Base-by-base conservation (phyloP, 1,284 basidiomycete species). In the Fistulina hepatica region DNA sequence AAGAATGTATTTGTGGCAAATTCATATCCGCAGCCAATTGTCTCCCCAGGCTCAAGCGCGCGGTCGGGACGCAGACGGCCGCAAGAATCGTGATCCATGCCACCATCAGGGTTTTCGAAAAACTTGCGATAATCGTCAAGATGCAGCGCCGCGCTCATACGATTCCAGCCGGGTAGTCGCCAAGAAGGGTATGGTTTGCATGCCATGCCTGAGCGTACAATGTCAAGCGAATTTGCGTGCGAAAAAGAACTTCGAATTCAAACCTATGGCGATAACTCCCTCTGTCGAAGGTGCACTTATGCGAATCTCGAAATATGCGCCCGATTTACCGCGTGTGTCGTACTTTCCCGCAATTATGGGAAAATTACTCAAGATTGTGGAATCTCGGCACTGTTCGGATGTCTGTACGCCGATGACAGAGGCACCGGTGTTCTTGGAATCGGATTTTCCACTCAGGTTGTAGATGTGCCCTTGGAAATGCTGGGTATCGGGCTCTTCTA, bases 51-150 rank as follows among this genome's bases (percentile, higher is more conserved):
- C 23, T 20, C 2, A n/a, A n/a, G n/a, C n/a, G n/a, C n/a, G n/a
- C n/a, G n/a, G n/a, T n/a, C n/a, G n/a, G n/a, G n/a, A 1, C 42
- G 46, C 40, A 71, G 58, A 23, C 48, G 50, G 4, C 49, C 47
- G 21, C 67, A 48, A 3, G 42, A 38, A 11, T 58, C 45, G 52
- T 78, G 80, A 47, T 75, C 71, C 1, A 67, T 64, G 6, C 79
- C 78, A 13, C 77, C 78, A 27, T 72, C 61, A 0, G 74, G 59
- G 46, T 79, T 73, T 49, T 81, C 76, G 47, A 72, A 80, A 61
- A 79, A 82, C 50, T 79, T 80, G 47, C 75, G 69, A 49, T 76
- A 60, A 54, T 82, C 79, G 49, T 81, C 79, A 22, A 81, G 64
- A 47, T 81, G 78, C 17, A 80, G 59, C 0, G 66, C 79, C 1